phyloP scores from a whole-genome alignment of 352 stramenopile species.

The Pythium aquatile region DNA sequence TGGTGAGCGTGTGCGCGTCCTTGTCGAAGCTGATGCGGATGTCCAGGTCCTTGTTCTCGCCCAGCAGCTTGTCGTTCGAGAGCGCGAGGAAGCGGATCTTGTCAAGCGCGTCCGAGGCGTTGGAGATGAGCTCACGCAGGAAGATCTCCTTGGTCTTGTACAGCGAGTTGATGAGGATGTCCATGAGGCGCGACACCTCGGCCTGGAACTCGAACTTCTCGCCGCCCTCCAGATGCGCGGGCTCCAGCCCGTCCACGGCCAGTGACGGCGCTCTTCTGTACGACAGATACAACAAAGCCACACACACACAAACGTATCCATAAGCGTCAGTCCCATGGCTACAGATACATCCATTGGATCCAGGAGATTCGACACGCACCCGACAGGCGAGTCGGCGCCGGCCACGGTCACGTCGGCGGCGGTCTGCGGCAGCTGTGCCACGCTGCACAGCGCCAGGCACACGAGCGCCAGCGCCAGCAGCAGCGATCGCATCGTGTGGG shows the following conservation, averaged over 20 bases:
- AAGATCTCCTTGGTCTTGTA: conserved; percentile 99
- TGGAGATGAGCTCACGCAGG: conserved; percentile 98
- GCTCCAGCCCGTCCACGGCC: conserved; percentile 47
- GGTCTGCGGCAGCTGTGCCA: conserved; percentile 20
- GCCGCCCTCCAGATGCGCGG: conserved; percentile 32
- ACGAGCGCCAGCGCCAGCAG: conserved; percentile 23
- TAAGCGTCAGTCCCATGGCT: neutral
- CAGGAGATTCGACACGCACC: conserved; percentile 6
- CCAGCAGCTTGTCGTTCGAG: conserved; percentile 81
- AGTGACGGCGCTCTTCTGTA: conserved; percentile 35
- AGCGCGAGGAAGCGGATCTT: conserved; percentile 99
- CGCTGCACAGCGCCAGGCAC: conserved; percentile 27
- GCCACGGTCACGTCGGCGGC: conserved; percentile 21
- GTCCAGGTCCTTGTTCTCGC: conserved; percentile 89
- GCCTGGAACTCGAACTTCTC: conserved; percentile 94
- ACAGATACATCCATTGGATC: neutral
- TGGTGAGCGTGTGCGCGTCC: conserved; percentile 96
- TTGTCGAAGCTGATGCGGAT: conserved; percentile 97
- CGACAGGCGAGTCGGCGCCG: conserved; percentile 12
- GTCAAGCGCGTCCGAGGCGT: conserved; percentile 98
- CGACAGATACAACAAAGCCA: conserved; percentile 7
- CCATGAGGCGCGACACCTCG: conserved; percentile 98
- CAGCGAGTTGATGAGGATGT: conserved; percentile 99
- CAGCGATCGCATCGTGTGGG: conserved; percentile 19
- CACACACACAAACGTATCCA: neutral